Base-by-base conservation (phyloP, 2,329 filamentous ascomycete genomes). In the Lasiodiplodia hormozganensis region DNA sequence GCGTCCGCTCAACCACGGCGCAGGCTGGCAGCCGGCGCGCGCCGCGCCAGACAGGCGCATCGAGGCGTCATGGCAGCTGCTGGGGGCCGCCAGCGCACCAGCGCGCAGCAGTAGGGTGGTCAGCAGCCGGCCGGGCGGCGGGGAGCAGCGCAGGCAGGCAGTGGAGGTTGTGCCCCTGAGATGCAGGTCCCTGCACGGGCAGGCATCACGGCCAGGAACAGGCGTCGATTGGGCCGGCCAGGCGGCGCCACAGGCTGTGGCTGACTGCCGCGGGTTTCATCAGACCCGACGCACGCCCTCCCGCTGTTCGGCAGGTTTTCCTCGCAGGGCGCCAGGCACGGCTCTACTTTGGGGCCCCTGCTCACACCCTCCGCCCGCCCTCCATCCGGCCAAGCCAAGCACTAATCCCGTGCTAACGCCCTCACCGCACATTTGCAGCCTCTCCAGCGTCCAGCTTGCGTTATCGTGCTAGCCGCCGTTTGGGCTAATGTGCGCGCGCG, bases 391-490 rank as follows among this genome's bases (percentile, higher is more conserved):
- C 54, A 4, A 38, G 54, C 57, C 38, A 60, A 38, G 58, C 60
- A 34, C 60, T 64, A 64, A 52, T 64, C 60, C 60, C 60, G 60
- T 64, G 58, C 58, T 62, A 62, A 43, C 58, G 40, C 58, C 47
- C 47, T 64, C 60, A 64, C 60, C 60, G 60, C 60, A 64, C 60
- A 64, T 64, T 64, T 34, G 60, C 60, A 52, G 43, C 40, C 49
- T 64, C 31, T 53, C 47, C 31, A 64, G 60, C 60, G 18, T 38
- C 31, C 47, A 52, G 60, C 60, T 65, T 65, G 62, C 62, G 62
- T 65, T 65, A 65, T 65, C 62, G 43, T 65, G 62, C 62, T 65
- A 65, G 62, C 62, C 62, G 49, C 62, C 47, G 47, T 65, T 65
- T 65, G 62, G 62, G 62, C 62, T 65, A 54, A 65, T 65, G 40